phyloP scores from a whole-genome alignment of 768 basidiomycete genomes.

The Boletus rubroflammeus region DNA sequence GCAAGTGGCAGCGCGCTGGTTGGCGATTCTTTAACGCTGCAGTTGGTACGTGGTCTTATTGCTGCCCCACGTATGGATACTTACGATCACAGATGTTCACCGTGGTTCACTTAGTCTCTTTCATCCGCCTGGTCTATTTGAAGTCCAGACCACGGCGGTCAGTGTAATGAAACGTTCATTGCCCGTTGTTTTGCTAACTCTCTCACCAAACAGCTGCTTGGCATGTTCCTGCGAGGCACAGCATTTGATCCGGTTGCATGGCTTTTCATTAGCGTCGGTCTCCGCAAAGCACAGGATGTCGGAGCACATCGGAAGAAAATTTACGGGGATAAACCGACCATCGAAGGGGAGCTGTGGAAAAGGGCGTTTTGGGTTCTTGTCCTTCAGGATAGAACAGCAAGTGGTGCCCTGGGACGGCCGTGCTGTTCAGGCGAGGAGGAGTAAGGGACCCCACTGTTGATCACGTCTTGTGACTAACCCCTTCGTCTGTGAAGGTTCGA shows the following conservation, averaged over 20 bases:
- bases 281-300: conserved; percentile 67
- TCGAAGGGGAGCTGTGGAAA: conserved; percentile 73
- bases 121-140: conserved; percentile 56
- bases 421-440: conserved; percentile 63
- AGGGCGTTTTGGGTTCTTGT: conserved; percentile 74
- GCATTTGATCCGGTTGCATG: conserved; percentile 49
- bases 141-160: conserved; percentile 56
- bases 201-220: conserved; percentile 39
- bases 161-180: conserved; percentile 21
- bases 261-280: conserved; percentile 50
- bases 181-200: conserved; percentile 5
- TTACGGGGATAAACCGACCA: conserved; percentile 43
- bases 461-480: conserved; percentile 3
- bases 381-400: conserved; percentile 54
- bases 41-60: conserved; percentile 38
- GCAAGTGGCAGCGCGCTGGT: conserved; percentile 53
- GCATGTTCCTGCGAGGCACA: conserved; percentile 52
- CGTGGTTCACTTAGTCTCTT: conserved; percentile 47
- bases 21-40: conserved; percentile 58
- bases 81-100: conserved; percentile 43
- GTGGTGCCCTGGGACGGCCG: conserved; percentile 52
- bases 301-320: conserved; percentile 69
- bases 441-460: conserved; percentile 36
- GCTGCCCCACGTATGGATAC: background rate
- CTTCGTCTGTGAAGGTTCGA: conserved; percentile 62